Percentiles rank a stretch among this genome's conserved stretches.
Conservation (phyloP, 352 stramenopile genomes). For the Pythium myriotylum region DNA sequence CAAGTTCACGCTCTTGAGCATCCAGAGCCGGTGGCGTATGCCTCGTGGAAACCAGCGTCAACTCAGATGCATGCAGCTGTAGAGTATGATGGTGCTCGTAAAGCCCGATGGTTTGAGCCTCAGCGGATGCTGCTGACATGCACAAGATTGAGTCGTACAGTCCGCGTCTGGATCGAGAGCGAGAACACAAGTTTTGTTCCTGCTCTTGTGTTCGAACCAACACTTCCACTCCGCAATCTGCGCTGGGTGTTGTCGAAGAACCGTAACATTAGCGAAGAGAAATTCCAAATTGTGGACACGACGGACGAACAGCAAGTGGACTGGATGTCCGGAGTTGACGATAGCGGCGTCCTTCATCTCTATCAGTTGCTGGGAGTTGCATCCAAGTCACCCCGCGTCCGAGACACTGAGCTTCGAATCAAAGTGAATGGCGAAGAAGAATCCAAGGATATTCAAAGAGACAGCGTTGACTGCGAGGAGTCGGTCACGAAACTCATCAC, state of each 20-base stretch:
- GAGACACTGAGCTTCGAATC: constrained; percentile 67
- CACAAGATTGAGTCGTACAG: constrained; percentile 38
- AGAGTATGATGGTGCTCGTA: constrained; percentile 58
- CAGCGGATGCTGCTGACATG: constrained; percentile 78
- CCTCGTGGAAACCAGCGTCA: constrained; percentile 79
- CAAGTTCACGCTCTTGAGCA: constrained; percentile 51
- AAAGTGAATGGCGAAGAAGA: constrained; percentile 72
- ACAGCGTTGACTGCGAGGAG: background rate
- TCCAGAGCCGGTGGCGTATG: constrained; percentile 70
- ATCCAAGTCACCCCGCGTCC: constrained; percentile 30
- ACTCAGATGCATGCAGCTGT: constrained; percentile 52
- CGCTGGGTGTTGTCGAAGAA: constrained; percentile 84
- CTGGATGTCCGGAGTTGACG: constrained; percentile 78
- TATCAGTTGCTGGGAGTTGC: constrained; percentile 61
- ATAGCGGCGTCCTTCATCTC: constrained; percentile 61
- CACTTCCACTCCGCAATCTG: constrained; percentile 60
- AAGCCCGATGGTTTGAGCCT: constrained; percentile 77
- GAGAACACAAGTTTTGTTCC: constrained; percentile 29
- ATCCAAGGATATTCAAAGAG: constrained; percentile 4
- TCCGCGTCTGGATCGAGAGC: constrained; percentile 73
- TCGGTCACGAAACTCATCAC: constrained; percentile 18
- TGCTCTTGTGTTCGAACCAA: constrained; percentile 57
- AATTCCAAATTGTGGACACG: constrained; percentile 53
- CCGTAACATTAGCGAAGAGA: constrained; percentile 79
- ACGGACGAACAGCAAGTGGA: constrained; percentile 54